Evolutionary conservation across 2,329 filamentous ascomycete genomes (phyloP).

Genomic region (Xylariaceae sp.): DNA sequence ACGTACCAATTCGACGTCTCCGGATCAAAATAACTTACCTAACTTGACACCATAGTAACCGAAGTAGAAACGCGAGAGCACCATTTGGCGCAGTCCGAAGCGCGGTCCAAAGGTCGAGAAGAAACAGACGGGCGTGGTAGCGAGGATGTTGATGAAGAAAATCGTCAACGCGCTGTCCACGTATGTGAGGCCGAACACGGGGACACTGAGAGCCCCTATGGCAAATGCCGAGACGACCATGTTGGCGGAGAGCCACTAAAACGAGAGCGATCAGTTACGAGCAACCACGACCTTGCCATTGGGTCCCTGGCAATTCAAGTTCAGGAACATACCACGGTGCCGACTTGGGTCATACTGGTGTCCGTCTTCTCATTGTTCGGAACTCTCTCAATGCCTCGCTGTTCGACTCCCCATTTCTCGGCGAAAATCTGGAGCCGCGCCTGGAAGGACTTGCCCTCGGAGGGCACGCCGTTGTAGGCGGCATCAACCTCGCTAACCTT

Average conservation of each 20-base stretch:
- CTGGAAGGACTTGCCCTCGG: slow-evolving; percentile 23
- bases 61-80: slow-evolving; percentile 72
- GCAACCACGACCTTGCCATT: background rate
- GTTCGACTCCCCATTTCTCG: slow-evolving; percentile 62
- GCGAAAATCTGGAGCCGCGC: slow-evolving; percentile 53
- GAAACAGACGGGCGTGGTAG: slow-evolving; percentile 66
- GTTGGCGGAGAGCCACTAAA: slow-evolving; percentile 69
- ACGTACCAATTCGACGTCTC: background rate
- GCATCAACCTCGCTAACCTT: slow-evolving; percentile 21
- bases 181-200: slow-evolving; percentile 65
- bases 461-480: slow-evolving; percentile 10
- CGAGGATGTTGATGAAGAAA: slow-evolving; percentile 70
- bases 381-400: slow-evolving; percentile 70
- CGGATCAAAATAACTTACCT: slow-evolving; percentile 37
- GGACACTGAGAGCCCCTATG: slow-evolving; percentile 64
- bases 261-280: background rate
- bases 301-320: background rate
- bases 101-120: slow-evolving; percentile 71
- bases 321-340: slow-evolving; percentile 57
- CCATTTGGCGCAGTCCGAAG: slow-evolving; percentile 75
- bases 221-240: slow-evolving; percentile 74
- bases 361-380: slow-evolving; percentile 64
- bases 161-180: slow-evolving; percentile 66
- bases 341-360: slow-evolving; percentile 59
- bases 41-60: slow-evolving; percentile 66